Conservation (phyloP, 768 basidiomycete species). For the Cystobasidium tubakii region DNA sequence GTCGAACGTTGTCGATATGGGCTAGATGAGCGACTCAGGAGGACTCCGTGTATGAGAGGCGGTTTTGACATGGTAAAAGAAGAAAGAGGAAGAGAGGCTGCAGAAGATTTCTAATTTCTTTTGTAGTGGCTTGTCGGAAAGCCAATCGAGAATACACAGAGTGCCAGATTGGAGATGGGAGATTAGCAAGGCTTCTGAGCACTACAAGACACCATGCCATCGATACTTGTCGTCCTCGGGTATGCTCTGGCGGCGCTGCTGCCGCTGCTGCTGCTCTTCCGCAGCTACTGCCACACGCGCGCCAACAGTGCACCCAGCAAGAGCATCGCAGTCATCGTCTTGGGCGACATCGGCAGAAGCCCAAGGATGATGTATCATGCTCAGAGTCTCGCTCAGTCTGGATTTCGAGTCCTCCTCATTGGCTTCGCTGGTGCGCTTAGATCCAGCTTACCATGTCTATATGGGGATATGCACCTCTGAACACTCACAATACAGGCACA, state of each 20-base stretch:
- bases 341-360: constrained; percentile 91
- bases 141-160: not conserved
- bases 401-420: constrained; percentile 71
- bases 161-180: not conserved
- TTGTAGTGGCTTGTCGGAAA: not conserved
- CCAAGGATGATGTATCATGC: constrained; percentile 99
- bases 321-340: constrained; percentile 79
- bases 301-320: not conserved
- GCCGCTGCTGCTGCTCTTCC: not conserved
- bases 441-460: not conserved
- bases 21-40: constrained; percentile 27
- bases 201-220: not conserved
- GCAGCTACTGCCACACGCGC: not conserved
- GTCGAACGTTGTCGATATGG: not conserved
- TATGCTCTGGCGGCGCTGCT: constrained; percentile 2
- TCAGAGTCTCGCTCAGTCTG: constrained; percentile 75
- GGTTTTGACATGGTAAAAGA: constrained; percentile 25
- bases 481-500: not conserved
- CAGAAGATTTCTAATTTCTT: not conserved
- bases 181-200: not conserved
- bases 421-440: constrained; percentile 69
- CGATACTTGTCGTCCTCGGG: not conserved
- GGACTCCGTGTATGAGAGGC: constrained; percentile 10
- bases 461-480: not conserved
- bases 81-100: not conserved